These are phyloP conservation scores for Crithidia brevicula DNA, from an alignment of 208 protist species.

Conservation along the genomic window DNA sequence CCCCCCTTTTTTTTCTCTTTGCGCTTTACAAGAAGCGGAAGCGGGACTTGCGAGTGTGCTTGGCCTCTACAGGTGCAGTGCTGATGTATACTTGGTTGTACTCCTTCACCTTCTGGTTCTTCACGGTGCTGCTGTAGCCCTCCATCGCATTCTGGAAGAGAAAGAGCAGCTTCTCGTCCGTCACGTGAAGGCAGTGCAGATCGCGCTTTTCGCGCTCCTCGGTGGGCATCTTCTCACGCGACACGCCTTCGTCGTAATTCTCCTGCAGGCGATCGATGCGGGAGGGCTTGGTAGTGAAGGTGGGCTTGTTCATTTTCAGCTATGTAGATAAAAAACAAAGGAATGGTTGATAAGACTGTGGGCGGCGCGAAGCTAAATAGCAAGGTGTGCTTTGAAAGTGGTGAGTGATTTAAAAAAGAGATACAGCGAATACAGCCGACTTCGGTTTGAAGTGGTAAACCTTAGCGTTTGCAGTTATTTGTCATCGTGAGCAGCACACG, in stretches of 20 bases:
- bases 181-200: constrained; percentile 43
- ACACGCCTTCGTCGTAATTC: constrained; percentile 80
- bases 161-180: constrained; percentile 69
- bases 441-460: too few species aligned
- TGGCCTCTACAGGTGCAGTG: constrained; percentile 18
- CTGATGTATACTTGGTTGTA: constrained; percentile 49
- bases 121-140: constrained; percentile 53
- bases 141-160: constrained; percentile 81
- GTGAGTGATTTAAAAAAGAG: too few species aligned
- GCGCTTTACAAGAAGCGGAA: constrained; percentile 38
- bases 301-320: constrained; percentile 67
- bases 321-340: constrained; percentile 1
- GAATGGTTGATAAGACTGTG: constrained; percentile 1
- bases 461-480: too few species aligned
- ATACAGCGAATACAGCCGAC: too few species aligned
- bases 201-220: constrained; percentile 65
- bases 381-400: too few species aligned
- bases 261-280: constrained; percentile 72
- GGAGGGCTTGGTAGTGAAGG: constrained; percentile 65
- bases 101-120: constrained; percentile 64
- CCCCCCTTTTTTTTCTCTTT: not conserved
- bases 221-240: constrained; percentile 58
- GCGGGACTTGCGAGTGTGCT: constrained; percentile 27
- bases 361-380: too few species aligned
- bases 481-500: too few species aligned